These are phyloP conservation scores for Daldinia loculata DNA, from an alignment of 495 filamentous ascomycete species.

Conservation along the genomic window DNA sequence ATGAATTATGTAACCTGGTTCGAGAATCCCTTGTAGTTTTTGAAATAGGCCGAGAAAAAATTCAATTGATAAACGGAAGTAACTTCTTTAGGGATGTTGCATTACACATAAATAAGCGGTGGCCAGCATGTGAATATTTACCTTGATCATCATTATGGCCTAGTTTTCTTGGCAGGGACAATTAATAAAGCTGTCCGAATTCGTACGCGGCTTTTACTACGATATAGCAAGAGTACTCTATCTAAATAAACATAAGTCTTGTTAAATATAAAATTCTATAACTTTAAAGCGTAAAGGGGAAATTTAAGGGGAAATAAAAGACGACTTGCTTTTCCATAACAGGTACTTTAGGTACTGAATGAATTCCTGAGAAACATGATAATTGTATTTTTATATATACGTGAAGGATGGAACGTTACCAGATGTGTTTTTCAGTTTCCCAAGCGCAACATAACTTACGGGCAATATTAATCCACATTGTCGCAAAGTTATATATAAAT, in stretches of 20 bases:
- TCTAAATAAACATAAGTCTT: background rate
- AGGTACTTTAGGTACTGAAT: too few relatives aligned
- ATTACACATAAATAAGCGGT: background rate
- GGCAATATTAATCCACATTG: background rate
- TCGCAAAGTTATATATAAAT: background rate
- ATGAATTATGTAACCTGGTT: slow-evolving; percentile 2
- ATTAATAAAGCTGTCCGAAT: background rate
- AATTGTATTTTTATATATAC: too few relatives aligned
- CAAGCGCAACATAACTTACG: background rate
- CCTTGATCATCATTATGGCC: background rate
- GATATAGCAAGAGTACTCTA: background rate
- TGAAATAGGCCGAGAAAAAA: slow-evolving; percentile 10
- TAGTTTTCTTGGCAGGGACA: background rate
- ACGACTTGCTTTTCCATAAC: background rate
- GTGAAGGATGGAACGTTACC: too few relatives aligned
- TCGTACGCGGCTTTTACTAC: background rate
- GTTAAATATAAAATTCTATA: background rate
- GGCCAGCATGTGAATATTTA: background rate
- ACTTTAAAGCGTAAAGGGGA: background rate
- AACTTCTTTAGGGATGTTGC: slow-evolving; percentile 5
- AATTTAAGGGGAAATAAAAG: background rate
- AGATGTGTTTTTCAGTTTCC: background rate
- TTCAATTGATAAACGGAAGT: background rate
- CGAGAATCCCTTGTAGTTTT: background rate
- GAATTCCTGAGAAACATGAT: too few relatives aligned